These are phyloP conservation scores for Jaltomata sinuosa DNA, from an alignment of 257 asterid genomes.

Conservation along the genomic window DNA sequence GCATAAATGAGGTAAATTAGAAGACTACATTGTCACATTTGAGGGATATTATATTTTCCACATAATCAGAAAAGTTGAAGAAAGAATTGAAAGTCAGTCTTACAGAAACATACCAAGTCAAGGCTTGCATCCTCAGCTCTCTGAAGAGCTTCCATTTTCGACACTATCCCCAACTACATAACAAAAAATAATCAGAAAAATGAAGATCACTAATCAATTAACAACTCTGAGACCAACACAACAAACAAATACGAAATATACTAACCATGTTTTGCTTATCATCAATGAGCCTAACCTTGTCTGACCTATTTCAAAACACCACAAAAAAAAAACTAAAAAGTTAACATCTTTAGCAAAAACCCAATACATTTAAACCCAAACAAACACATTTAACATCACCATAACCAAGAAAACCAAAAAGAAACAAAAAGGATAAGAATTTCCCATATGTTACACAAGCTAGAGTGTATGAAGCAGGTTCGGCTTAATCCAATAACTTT, in stretches of 20 bases:
- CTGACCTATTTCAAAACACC: slow-evolving; percentile 56
- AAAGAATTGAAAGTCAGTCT: neutral
- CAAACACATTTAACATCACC: neutral
- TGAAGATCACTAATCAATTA: slow-evolving; percentile 1
- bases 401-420: neutral
- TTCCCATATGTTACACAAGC: neutral
- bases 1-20: neutral
- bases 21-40: neutral
- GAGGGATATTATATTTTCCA: neutral
- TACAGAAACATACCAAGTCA: slow-evolving; percentile 66
- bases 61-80: neutral
- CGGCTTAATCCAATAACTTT: too few species aligned
- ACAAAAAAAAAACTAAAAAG: neutral
- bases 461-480: neutral
- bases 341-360: neutral
- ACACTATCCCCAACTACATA: slow-evolving; percentile 70
- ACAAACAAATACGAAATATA: neutral
- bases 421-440: neutral
- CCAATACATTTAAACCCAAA: neutral
- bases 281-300: slow-evolving; percentile 80
- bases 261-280: slow-evolving; percentile 88
- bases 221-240: neutral
- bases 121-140: slow-evolving; percentile 91
- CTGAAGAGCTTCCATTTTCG: slow-evolving; percentile 71
- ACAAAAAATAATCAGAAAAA: neutral